Base-by-base conservation (phyloP, 179 eudicot genomes). In the Amaranthus tricolor region DNA sequence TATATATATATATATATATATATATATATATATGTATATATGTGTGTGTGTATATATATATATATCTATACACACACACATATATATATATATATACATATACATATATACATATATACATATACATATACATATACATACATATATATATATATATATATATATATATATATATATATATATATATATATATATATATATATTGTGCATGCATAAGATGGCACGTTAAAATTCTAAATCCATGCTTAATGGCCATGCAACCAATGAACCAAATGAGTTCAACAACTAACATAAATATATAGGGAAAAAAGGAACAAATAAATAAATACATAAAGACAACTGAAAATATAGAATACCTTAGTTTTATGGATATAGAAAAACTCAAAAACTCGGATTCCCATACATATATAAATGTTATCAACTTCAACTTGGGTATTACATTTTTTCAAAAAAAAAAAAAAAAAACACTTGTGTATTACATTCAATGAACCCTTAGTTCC, bases 381-480 rank as follows among this genome's bases (percentile, higher is more conserved):
- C 70, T 66, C 59, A n/a, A 56, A 31, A 71, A 71, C 65, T 57
- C 55, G 48, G 74, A 71, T 71, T 71, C 66, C 66, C 53, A 64
- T 64, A 64, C 44, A 74, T 74, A 40, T 52, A 52, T 19, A 53
- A 11, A 61, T 24, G 21, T 31, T 60, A 50, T 50, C 57, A 73
- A 6, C 60, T 31, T 20, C n/a, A 50, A 70, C 21, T 62, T 9
- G 47, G 56, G 45, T 52, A 17, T 67, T 58, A 31, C 73, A 19
- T 48, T 64, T n/a, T n/a, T n/a, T n/a, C n/a, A n/a, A n/a, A n/a
- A n/a, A n/a, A n/a, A n/a, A n/a, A n/a, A n/a, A n/a, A n/a, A n/a
- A n/a, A n/a, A n/a, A n/a, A n/a, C n/a, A 70, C 21, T 62, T 9
- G 47, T 48, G 45, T 52, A 17, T 67, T 58, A 31, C 73, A 19